Percentiles rank a stretch among this genome's conserved stretches.
These are phyloP conservation scores for Pilasporangium apinafurcum DNA, from an alignment of 352 stramenopile species.

Conservation along the genomic window DNA sequence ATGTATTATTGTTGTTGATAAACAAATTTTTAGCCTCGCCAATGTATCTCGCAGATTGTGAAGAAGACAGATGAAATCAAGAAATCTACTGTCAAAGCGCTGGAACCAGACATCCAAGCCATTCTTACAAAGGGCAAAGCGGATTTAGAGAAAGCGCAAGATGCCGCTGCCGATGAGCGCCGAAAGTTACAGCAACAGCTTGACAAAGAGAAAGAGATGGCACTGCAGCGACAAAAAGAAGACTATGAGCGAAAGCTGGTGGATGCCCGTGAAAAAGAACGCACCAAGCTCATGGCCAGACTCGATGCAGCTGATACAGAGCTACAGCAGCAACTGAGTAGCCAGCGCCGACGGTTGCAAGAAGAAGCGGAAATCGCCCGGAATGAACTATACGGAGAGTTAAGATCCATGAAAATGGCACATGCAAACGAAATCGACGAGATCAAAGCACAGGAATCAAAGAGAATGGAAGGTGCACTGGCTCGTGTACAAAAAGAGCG, in stretches of 20 bases:
- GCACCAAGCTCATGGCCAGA: conserved; percentile 57
- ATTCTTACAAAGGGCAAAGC: conserved; percentile 74
- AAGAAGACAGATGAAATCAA: conserved; percentile 87
- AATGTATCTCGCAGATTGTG: conserved; percentile 20
- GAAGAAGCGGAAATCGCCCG: conserved; percentile 59
- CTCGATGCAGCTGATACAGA: conserved; percentile 70
- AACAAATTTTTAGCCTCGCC: too few species aligned
- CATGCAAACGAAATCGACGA: conserved; percentile 63
- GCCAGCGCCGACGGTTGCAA: conserved; percentile 58
- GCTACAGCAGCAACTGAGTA: conserved; percentile 73
- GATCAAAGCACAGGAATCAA: conserved; percentile 33
- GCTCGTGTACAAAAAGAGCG: conserved; percentile 57
- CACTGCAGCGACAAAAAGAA: conserved; percentile 50
- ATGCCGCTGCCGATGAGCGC: conserved; percentile 48
- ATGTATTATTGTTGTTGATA: too few species aligned
- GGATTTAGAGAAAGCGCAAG: conserved; percentile 53
- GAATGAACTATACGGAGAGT: conserved; percentile 45
- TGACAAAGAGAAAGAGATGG: conserved; percentile 49
- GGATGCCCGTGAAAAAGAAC: conserved; percentile 71
- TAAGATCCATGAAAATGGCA: conserved; percentile 34
- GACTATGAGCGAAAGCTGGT: conserved; percentile 69
- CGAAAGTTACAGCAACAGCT: conserved; percentile 43
- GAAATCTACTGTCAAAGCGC: conserved; percentile 68
- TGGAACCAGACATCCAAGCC: conserved; percentile 76
- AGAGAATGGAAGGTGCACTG: conserved; percentile 22